These are phyloP conservation scores for Xylaria sp. DNA, from an alignment of 2,329 filamentous ascomycete genomes.

Conservation along the genomic window DNA sequence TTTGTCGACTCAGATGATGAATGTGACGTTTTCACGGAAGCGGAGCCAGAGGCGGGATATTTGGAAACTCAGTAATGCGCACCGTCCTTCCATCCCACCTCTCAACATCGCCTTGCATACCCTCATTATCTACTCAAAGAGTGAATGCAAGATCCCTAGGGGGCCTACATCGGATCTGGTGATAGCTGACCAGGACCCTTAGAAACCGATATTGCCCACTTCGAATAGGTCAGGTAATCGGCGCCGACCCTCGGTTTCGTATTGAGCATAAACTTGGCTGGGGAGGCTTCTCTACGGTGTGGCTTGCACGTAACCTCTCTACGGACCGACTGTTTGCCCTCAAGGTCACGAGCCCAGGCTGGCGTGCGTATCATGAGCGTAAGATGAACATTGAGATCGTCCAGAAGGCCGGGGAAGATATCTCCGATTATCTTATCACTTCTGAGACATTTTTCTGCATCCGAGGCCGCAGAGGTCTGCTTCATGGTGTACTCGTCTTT, in stretches of 20 bases:
- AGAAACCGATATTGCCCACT: conserved; percentile 2
- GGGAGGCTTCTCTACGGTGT: conserved; percentile 11
- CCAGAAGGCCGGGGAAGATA: background rate
- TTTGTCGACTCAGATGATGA: background rate
- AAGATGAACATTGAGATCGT: conserved; percentile 1
- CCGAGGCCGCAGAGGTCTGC: background rate
- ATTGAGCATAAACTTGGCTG: conserved; percentile 16
- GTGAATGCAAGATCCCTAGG: background rate
- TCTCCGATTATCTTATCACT: conserved; percentile 4
- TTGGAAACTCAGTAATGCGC: background rate
- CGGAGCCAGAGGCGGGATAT: background rate
- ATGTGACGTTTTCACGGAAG: background rate
- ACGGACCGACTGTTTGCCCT: background rate
- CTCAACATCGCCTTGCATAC: background rate
- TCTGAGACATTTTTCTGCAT: background rate
- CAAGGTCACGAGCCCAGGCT: conserved; percentile 1
- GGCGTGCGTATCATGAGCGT: background rate
- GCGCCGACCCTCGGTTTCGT: background rate
- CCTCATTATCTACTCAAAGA: background rate
- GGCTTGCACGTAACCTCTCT: conserved; percentile 3
- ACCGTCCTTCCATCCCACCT: background rate
- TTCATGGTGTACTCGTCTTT: background rate
- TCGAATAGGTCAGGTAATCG: conserved; percentile 3
- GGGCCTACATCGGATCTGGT: too few relatives aligned
- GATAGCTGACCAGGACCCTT: background rate